phyloP scores from a whole-genome alignment of 225 moss, liverwort and hornwort genomes.

The Bryoerythrophyllum caledonicum region DNA sequence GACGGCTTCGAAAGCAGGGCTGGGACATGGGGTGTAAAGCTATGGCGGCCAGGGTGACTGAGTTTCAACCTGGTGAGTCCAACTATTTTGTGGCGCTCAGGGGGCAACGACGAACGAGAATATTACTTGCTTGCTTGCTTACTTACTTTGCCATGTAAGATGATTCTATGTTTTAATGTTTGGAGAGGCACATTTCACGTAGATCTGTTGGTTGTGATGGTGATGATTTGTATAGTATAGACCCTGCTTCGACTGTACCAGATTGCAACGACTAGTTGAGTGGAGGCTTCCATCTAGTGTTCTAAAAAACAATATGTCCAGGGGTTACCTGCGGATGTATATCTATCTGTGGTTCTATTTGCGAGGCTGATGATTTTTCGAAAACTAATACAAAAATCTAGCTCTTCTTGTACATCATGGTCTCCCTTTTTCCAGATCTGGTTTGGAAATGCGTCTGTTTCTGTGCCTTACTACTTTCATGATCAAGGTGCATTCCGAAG shows the following conservation, averaged over 20 bases:
- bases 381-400: neutral
- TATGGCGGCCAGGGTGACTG: neutral
- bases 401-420: neutral
- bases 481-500: neutral
- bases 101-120: neutral
- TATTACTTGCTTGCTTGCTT: neutral
- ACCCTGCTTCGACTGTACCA: neutral
- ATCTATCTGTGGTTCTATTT: conserved; percentile 10
- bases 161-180: conserved; percentile 3
- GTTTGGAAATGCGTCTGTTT: neutral
- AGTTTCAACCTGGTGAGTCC: neutral
- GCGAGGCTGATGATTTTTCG: neutral
- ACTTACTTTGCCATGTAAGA: conserved; percentile 2
- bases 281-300: neutral
- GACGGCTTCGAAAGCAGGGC: conserved; percentile 7
- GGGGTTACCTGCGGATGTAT: conserved; percentile 2
- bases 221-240: conserved; percentile 15
- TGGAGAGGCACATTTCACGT: neutral
- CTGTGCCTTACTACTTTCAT: neutral
- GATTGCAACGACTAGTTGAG: conserved; percentile 6
- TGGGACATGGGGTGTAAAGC: neutral
- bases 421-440: neutral
- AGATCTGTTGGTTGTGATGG: neutral
- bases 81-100: conserved; percentile 7
- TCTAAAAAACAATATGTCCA: neutral